Conservation (phyloP, 2,329 filamentous ascomycete genomes). For the Exophiala viscosa region DNA sequence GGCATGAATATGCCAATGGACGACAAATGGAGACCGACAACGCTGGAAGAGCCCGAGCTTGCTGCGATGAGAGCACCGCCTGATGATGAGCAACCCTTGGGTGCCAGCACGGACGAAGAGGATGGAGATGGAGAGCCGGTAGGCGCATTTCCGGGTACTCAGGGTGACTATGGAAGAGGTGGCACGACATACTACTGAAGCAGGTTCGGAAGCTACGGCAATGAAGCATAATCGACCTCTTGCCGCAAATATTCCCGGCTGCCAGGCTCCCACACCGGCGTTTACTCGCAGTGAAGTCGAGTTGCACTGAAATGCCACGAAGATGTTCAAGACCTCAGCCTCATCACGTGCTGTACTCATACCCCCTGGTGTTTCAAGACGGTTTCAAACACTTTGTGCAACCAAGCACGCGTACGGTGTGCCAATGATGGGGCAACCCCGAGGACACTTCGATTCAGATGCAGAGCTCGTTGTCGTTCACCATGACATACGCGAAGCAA, state of each 20-base stretch:
- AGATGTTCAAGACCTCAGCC: too few species aligned
- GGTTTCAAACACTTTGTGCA: background rate
- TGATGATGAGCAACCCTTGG: slow-evolving; percentile 44
- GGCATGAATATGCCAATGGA: slow-evolving; percentile 75
- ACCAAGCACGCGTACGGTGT: background rate
- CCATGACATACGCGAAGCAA: too few species aligned
- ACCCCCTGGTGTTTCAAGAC: background rate
- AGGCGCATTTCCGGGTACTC: slow-evolving; percentile 34
- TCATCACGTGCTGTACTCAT: background rate
- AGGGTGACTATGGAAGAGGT: slow-evolving; percentile 19
- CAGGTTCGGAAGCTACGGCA: background rate
- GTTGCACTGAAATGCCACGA: too few species aligned
- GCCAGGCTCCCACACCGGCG: too few species aligned
- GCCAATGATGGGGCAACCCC: too few species aligned
- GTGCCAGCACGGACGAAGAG: slow-evolving; percentile 38
- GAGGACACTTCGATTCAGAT: too few species aligned
- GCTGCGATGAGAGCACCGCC: slow-evolving; percentile 55
- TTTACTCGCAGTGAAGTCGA: background rate
- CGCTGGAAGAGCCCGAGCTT: slow-evolving; percentile 62
- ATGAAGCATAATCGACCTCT: background rate
- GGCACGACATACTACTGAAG: slow-evolving; percentile 18
- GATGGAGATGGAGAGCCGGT: slow-evolving; percentile 36
- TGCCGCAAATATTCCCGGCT: background rate
- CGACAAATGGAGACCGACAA: slow-evolving; percentile 57
- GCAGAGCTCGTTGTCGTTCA: too few species aligned